Base-by-base conservation (phyloP, 1,284 basidiomycete species). In the Trichosporon faecale region DNA sequence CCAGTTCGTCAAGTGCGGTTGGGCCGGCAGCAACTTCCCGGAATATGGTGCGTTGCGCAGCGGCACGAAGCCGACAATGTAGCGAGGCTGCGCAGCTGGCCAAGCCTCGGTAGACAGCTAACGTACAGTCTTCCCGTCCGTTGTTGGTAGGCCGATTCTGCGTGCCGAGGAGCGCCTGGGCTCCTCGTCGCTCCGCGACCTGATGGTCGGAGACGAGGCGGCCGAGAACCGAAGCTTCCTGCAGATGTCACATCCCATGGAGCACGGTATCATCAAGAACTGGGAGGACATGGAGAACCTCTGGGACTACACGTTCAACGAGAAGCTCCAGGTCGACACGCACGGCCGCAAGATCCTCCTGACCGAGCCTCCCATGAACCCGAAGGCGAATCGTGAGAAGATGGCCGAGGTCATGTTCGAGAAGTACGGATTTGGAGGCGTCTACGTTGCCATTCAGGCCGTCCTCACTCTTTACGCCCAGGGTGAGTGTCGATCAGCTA, bases 371-470 rank as follows among this genome's bases (percentile, higher is more conserved):
- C 97, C 96, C 55, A 98, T 99, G 96, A 99, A 99, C 85, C 97
- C 97, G 3, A 94, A 91, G 81, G 90, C 85, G 75, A 99, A 99
- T 84, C 86, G 97, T 77, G 91, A 95, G 84, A 87, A 89, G 80
- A 98, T 99, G 95, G 91, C 90, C 72, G 91, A 99, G 84, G 94
- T 98, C 81, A 99, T 99, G 96, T 98, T 99, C 81, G 97, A 99
- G 85, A 92, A 97, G 77, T 99, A 98, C 83, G 94, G 94, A 5
- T 98, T 99, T 79, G 91, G 91, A 25, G 93, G 94, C 0, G 94
- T 99, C 70, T 99, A 99, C 82, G 91, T 99, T 1, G 96, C 96
- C 25, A 98, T 99, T 76, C 97, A 99, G 86, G 97, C 96, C 3
- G 97, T 99, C 60, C 86, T 99, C 80, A 99, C 97, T 8, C 87